These are phyloP conservation scores for Tolypocladium paradoxum DNA, from an alignment of 2,329 filamentous ascomycete genomes.

Conservation along the genomic window DNA sequence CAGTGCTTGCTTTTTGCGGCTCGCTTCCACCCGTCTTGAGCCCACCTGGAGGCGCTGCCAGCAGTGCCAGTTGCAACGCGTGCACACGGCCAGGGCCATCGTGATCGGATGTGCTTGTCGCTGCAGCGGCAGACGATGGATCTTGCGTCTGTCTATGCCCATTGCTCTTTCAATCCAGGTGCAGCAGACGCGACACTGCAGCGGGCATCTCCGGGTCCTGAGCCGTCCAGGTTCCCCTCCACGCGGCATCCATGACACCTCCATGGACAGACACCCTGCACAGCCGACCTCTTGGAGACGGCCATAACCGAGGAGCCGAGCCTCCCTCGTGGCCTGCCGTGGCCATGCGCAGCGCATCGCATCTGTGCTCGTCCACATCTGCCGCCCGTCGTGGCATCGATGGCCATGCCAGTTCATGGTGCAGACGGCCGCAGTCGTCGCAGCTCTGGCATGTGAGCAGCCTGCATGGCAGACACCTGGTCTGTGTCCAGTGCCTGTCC, in stretches of 20 bases:
- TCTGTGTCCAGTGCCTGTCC: too few species aligned
- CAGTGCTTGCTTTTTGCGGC: background rate
- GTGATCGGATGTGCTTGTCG: background rate
- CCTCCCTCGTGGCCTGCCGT: background rate
- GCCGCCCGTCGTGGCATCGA: slow-evolving; percentile 2
- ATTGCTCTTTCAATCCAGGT: background rate
- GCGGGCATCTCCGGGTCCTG: background rate
- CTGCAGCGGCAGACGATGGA: background rate
- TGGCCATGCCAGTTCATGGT: slow-evolving; percentile 1
- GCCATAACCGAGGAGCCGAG: slow-evolving; percentile 2
- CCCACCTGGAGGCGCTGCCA: background rate
- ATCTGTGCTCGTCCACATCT: background rate
- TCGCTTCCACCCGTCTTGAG: background rate
- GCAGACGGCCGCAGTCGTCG: background rate
- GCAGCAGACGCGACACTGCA: background rate
- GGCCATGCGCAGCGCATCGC: background rate
- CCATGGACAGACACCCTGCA: too few species aligned
- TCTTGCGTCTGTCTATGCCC: background rate
- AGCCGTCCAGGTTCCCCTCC: background rate
- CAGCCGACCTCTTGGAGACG: slow-evolving; percentile 1
- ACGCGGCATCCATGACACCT: background rate
- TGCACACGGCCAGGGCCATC: too few species aligned
- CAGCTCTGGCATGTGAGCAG: background rate
- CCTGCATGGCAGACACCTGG: background rate
- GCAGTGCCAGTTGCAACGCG: too few species aligned